Evolutionary conservation across 2,329 filamentous ascomycete genomes (phyloP).

Genomic region (Curvularia spicifera): DNA sequence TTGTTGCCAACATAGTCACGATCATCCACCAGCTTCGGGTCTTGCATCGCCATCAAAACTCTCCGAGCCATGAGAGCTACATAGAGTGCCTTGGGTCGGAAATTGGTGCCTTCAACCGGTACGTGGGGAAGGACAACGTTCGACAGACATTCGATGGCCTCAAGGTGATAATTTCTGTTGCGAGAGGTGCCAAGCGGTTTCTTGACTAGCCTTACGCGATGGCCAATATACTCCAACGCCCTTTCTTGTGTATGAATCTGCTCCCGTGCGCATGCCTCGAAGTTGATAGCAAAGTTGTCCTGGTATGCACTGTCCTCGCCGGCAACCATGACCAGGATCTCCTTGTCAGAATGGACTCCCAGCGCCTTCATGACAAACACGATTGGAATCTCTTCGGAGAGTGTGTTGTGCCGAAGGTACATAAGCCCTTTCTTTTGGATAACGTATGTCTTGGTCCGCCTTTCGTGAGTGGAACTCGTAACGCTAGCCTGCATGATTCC

Average conservation of each 20-base stretch:
- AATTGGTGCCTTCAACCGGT: slow-evolving; percentile 87
- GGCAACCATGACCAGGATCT: slow-evolving; percentile 89
- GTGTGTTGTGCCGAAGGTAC: slow-evolving; percentile 87
- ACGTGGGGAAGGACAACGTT: slow-evolving; percentile 96
- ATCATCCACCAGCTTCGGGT: slow-evolving; percentile 89
- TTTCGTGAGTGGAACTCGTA: slow-evolving; percentile 89
- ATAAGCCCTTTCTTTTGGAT: slow-evolving; percentile 92
- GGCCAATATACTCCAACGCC: slow-evolving; percentile 89
- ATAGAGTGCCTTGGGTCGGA: slow-evolving; percentile 95
- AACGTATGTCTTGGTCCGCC: slow-evolving; percentile 98
- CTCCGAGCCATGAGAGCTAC: slow-evolving; percentile 97
- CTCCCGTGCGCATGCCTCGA: slow-evolving; percentile 85
- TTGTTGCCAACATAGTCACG: slow-evolving; percentile 99
- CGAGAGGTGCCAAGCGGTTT: slow-evolving; percentile 63
- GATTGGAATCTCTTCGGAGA: slow-evolving; percentile 93
- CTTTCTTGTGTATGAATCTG: slow-evolving; percentile 93
- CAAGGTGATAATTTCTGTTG: slow-evolving; percentile 79
- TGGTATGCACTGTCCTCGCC: slow-evolving; percentile 88
- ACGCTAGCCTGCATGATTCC: slow-evolving; percentile 93
- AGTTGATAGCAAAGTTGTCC: slow-evolving; percentile 93
- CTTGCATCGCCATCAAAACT: slow-evolving; percentile 91
- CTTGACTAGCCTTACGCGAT: slow-evolving; percentile 77
- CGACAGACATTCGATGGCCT: slow-evolving; percentile 89
- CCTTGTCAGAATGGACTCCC: slow-evolving; percentile 91
- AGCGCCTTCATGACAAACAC: slow-evolving; percentile 92